phyloP scores from a whole-genome alignment of 2,329 filamentous ascomycete genomes.

The Claviceps fusiformis region DNA sequence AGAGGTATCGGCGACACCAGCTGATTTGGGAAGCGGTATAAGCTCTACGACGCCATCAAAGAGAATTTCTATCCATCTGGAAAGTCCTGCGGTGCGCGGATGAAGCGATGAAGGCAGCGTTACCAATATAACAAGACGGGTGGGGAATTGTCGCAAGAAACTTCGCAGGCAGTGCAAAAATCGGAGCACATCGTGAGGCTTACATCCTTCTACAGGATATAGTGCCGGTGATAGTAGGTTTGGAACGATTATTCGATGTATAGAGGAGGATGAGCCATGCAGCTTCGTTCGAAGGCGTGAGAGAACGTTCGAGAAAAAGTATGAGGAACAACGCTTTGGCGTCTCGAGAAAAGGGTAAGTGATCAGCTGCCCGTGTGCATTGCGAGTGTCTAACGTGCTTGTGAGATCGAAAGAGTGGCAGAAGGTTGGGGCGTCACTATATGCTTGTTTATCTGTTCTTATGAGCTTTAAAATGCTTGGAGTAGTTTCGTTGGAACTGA shows the following conservation, averaged over 20 bases:
- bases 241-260: constrained; percentile 79
- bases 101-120: constrained; percentile 72
- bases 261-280: constrained; percentile 39
- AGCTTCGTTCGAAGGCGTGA: constrained; percentile 42
- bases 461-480: neutral
- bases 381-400: constrained; percentile 41
- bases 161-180: constrained; percentile 71
- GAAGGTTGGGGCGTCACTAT: constrained; percentile 26
- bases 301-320: constrained; percentile 48
- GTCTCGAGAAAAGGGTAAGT: constrained; percentile 35
- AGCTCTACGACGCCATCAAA: constrained; percentile 80
- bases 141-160: constrained; percentile 54
- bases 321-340: constrained; percentile 11
- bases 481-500: neutral
- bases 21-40: constrained; percentile 49
- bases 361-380: constrained; percentile 34
- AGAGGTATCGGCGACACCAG: constrained; percentile 33
- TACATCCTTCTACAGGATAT: constrained; percentile 56
- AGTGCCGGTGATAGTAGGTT: constrained; percentile 73
- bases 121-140: constrained; percentile 55
- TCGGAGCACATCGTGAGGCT: constrained; percentile 60
- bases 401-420: constrained; percentile 63
- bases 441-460: constrained; percentile 2
- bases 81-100: constrained; percentile 59
- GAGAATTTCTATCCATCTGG: constrained; percentile 75